These are phyloP conservation scores for Phytophthora agathidicida DNA, from an alignment of 352 stramenopile species.

Conservation along the genomic window DNA sequence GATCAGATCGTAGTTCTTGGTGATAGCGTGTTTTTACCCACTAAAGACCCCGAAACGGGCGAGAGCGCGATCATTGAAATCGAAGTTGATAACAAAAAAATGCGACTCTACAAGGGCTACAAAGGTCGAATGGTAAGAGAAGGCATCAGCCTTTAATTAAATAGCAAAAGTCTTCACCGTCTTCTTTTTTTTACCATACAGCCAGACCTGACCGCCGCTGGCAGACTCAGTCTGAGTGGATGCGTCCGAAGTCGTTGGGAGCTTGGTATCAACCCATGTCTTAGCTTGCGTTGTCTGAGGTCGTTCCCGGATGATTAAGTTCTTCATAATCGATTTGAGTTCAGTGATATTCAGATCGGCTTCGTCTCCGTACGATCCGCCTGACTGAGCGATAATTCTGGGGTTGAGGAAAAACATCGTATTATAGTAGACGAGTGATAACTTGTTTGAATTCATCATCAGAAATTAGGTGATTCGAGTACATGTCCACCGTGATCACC, in stretches of 20 bases:
- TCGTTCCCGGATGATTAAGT: neutral
- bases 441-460: neutral
- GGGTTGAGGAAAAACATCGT: constrained; percentile 6
- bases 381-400: neutral
- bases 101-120: neutral
- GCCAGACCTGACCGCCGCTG: neutral
- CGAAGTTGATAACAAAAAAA: constrained; percentile 2
- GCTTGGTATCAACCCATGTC: neutral
- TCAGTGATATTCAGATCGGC: constrained; percentile 4
- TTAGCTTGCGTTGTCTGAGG: neutral
- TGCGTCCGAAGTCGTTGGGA: neutral
- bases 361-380: too few species aligned
- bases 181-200: constrained; percentile 3
- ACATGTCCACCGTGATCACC: neutral
- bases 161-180: constrained; percentile 1
- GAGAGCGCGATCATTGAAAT: constrained; percentile 1
- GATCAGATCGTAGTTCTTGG: constrained; percentile 2
- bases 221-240: neutral
- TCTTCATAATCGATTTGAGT: constrained; percentile 16
- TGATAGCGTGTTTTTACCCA: constrained; percentile 1
- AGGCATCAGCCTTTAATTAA: too few species aligned
- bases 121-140: neutral
- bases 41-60: neutral
- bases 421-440: constrained; percentile 3
- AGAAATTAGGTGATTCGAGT: neutral